These are phyloP conservation scores for Chlorella sorokiniana DNA, from an alignment of 139 green algal species.

Conservation along the genomic window DNA sequence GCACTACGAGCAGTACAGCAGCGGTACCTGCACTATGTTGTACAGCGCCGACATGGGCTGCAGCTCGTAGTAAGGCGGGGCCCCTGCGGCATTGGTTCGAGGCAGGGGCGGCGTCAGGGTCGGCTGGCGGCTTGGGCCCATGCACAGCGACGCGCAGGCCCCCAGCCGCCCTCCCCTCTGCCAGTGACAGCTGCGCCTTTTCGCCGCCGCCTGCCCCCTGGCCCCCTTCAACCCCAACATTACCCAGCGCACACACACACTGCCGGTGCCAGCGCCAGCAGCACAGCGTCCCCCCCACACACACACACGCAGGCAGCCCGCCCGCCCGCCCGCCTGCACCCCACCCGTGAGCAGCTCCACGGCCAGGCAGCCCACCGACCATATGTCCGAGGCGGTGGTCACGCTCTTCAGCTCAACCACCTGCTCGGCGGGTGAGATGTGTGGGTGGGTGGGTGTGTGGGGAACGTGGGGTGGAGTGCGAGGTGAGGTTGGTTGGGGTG, in stretches of 20 bases:
- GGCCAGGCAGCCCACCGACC: conserved; percentile 93
- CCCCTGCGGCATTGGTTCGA: background rate
- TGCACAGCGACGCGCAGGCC: background rate
- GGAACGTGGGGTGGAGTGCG: background rate
- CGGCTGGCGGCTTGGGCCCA: too few relatives aligned
- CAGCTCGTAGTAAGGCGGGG: conserved; percentile 94
- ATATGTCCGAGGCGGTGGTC: conserved; percentile 90
- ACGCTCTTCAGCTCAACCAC: conserved; percentile 95
- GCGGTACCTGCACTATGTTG: conserved; percentile 84
- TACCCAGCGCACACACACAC: too few relatives aligned
- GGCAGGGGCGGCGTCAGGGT: background rate
- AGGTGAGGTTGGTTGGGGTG: background rate
- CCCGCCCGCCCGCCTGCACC: background rate
- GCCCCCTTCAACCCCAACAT: too few relatives aligned
- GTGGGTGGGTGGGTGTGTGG: background rate
- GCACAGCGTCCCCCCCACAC: background rate
- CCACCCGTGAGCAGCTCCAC: conserved; percentile 94
- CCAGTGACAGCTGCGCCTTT: background rate
- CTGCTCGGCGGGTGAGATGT: conserved; percentile 43
- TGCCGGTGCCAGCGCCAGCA: too few relatives aligned
- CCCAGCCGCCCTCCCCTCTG: background rate
- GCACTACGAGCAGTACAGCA: background rate
- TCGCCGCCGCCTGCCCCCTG: too few relatives aligned
- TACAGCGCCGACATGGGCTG: conserved; percentile 94
- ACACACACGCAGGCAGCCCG: background rate